Evolutionary conservation across 108 stramenopile species (phyloP), one percentile per base, ranked within the genome.

Genomic region (Nitzschia inconspicua): DNA sequence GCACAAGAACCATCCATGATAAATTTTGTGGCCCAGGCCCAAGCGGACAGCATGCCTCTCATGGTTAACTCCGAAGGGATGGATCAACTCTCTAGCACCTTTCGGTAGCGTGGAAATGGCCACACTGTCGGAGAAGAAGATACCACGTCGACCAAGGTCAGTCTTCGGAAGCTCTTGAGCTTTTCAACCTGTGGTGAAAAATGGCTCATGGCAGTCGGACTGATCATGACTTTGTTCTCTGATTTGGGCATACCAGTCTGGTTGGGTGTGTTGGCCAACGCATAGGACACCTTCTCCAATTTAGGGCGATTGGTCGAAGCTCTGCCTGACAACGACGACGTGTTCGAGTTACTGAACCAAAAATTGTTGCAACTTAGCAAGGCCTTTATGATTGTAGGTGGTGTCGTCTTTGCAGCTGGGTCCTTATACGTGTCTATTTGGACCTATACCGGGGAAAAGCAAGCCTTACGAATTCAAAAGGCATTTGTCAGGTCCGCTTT

Each of bases 391-490:
- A 68, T 70, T 40, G 69, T 81, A 8, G 83, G 83, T 22, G 66
- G 28, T 11, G 53, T 77, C 2, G 48, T 74, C 3, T 47, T 81
- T 23, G 42, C 74, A 8, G 27, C 37, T 16, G 83, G 83, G 22
- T 60, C 66, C 6, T 13, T 47, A 6, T 73, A 72, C 46, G 83
- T 81, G 27, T 35, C 72, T 23, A 64, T 71, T 18, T 84, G 80
- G 80, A 68, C 75, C 11, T 69, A 71, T 14, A 71, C 78, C 1
- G 83, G 83, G 0, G 80, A 84, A 52, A 36, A 30, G 37, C 68
- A 77, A 39, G 35, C 77, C 9, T 61, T 81, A 9, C 65, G 77
- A 8, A 70, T 84, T 14, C 75, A 76, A 24, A 52, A 84, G 54
- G 30, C 37, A 20, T 84, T 81, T 31, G 80, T 84, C 10, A 44